A percentile compares a stretch with the other conserved stretches of the same genome.
phyloP scores from a whole-genome alignment of 805 yeast genomes.

The Lipomyces kockii region DNA sequence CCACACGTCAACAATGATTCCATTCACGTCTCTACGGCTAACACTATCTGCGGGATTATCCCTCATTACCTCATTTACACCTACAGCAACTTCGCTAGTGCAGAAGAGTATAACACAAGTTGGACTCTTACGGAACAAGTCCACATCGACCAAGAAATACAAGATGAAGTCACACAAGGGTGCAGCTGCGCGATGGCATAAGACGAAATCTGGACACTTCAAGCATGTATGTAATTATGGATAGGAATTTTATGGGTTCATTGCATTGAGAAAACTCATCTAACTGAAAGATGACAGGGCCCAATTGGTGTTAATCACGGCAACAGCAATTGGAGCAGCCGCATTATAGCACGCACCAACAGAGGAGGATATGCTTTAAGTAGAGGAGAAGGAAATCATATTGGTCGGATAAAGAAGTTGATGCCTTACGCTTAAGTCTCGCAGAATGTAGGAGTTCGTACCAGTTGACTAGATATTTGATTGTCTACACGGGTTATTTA shows the following conservation, averaged over 20 bases:
- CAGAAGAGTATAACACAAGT: neutral
- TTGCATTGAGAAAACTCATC: neutral
- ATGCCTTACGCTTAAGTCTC: constrained; percentile 25
- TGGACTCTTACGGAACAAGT: neutral
- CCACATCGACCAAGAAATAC: constrained; percentile 15
- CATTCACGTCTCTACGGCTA: constrained; percentile 7
- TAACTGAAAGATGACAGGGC: constrained; percentile 18
- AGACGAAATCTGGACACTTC: constrained; percentile 32
- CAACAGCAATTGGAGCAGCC: constrained; percentile 31
- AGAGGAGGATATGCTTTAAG: constrained; percentile 22
- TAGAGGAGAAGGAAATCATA: constrained; percentile 31
- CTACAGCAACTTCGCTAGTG: neutral
- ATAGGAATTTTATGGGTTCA: neutral
- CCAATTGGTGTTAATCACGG: constrained; percentile 32
- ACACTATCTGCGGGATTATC: constrained; percentile 6
- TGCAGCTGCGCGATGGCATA: constrained; percentile 31
- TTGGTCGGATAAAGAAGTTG: constrained; percentile 19
- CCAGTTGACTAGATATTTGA: neutral
- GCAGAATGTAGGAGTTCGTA: neutral
- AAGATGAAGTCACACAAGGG: constrained; percentile 37
- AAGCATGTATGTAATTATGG: constrained; percentile 29
- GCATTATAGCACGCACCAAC: constrained; percentile 13
- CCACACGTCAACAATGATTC: neutral
- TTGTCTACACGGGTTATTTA: neutral
- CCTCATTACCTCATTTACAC: neutral